These are phyloP conservation scores for Cubamyces sp. DNA, from an alignment of 768 basidiomycete species.

Conservation along the genomic window DNA sequence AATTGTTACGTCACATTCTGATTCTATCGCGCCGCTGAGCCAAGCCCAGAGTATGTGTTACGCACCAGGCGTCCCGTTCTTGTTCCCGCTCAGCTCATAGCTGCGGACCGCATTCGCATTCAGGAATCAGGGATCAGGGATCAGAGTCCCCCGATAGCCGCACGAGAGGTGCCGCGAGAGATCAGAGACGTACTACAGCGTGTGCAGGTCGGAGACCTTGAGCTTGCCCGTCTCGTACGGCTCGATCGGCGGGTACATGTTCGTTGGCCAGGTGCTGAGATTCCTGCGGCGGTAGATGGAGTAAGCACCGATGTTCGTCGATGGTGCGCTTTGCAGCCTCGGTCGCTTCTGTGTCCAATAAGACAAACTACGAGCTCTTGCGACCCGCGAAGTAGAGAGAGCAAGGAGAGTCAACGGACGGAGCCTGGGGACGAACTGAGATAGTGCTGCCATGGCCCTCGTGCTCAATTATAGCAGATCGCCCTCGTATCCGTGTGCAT, in stretches of 20 bases:
- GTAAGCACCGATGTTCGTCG: not conserved
- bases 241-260: constrained; percentile 70
- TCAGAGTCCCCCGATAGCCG: not conserved
- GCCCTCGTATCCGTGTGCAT: too few relatives aligned
- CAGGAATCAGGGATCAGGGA: too few relatives aligned
- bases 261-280: not conserved
- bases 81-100: constrained; percentile 83
- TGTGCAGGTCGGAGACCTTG: constrained; percentile 75
- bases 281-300: not conserved
- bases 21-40: not conserved
- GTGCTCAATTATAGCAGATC: too few relatives aligned
- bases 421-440: too few relatives aligned
- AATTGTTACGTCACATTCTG: not conserved
- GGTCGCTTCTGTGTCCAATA: too few relatives aligned
- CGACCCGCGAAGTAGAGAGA: not conserved
- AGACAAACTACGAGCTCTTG: not conserved
- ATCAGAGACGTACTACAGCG: constrained; percentile 63
- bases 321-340: too few relatives aligned
- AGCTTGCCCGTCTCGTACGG: constrained; percentile 68
- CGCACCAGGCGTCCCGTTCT: constrained; percentile 73
- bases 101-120: constrained; percentile 41
- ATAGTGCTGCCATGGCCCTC: too few relatives aligned
- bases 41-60: not conserved
- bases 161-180: not conserved
- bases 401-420: not conserved